These are phyloP conservation scores for Glaciozyma antarctica DNA, from an alignment of 768 basidiomycete species.

Conservation along the genomic window DNA sequence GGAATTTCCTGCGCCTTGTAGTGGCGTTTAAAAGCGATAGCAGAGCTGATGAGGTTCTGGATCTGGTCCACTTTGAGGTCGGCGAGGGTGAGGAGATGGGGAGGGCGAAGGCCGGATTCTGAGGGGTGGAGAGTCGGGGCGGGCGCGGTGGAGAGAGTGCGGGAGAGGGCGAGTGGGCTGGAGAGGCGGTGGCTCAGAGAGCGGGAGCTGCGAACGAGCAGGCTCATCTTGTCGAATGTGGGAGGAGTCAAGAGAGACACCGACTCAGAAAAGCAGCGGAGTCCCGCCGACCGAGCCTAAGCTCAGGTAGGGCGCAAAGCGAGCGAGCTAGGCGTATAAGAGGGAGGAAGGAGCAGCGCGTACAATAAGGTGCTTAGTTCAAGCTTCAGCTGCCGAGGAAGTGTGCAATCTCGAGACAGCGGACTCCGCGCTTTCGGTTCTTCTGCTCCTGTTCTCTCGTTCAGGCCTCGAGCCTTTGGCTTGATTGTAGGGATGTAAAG, in stretches of 20 bases:
- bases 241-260: neutral
- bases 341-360: no score
- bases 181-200: neutral
- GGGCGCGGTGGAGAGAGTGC: neutral
- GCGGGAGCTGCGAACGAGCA: neutral
- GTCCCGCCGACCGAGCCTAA: no score
- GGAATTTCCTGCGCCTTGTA: slow-evolving; percentile 30
- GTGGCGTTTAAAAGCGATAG: slow-evolving; percentile 44
- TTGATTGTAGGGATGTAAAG: no score
- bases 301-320: no score
- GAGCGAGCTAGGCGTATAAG: no score
- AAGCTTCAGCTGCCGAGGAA: no score
- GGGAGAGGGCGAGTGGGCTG: neutral
- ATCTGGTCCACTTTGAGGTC: slow-evolving; percentile 75
- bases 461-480: no score
- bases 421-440: no score
- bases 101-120: slow-evolving; percentile 38
- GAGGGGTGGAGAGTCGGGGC: slow-evolving; percentile 22
- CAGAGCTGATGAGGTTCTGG: slow-evolving; percentile 53
- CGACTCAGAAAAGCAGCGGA: no score
- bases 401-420: no score
- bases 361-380: no score
- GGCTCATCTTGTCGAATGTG: neutral
- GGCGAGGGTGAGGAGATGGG: slow-evolving; percentile 78
- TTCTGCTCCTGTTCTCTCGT: no score